Percentiles rank a stretch among this genome's conserved stretches.
phyloP scores from a whole-genome alignment of 2,329 filamentous ascomycete species.

The Colletotrichum plurivorum region DNA sequence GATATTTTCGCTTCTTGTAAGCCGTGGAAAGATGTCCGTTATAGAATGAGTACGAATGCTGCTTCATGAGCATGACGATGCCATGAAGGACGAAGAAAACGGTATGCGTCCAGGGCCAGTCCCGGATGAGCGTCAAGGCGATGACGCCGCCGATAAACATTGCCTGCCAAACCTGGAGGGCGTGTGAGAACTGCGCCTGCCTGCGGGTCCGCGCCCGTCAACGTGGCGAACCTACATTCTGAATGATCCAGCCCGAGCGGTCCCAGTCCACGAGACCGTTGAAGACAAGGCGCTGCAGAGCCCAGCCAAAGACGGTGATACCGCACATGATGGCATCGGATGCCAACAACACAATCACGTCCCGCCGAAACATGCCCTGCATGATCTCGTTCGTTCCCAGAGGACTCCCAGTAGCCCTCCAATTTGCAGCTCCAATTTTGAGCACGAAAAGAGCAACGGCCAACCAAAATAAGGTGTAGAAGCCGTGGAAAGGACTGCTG shows the following conservation, averaged over 20 bases:
- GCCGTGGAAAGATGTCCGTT: slow-evolving; percentile 79
- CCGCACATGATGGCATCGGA: slow-evolving; percentile 80
- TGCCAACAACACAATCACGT: slow-evolving; percentile 67
- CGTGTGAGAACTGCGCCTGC: background rate
- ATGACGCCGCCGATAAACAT: slow-evolving; percentile 74
- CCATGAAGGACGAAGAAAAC: slow-evolving; percentile 83
- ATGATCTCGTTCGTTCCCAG: slow-evolving; percentile 81
- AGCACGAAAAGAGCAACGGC: slow-evolving; percentile 76
- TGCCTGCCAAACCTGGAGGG: slow-evolving; percentile 74
- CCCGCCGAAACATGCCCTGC: slow-evolving; percentile 72
- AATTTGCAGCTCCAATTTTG: slow-evolving; percentile 78
- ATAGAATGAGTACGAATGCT: slow-evolving; percentile 85
- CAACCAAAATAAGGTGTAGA: slow-evolving; percentile 86
- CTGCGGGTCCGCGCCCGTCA: background rate
- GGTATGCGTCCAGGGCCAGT: slow-evolving; percentile 89
- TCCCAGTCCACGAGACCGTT: slow-evolving; percentile 78
- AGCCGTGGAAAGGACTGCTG: slow-evolving; percentile 82
- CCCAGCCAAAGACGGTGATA: slow-evolving; percentile 74
- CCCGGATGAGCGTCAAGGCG: slow-evolving; percentile 76
- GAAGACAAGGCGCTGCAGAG: slow-evolving; percentile 73
- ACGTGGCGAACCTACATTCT: slow-evolving; percentile 65
- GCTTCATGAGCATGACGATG: slow-evolving; percentile 86
- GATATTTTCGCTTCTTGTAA: slow-evolving; percentile 63
- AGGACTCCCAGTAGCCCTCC: slow-evolving; percentile 75
- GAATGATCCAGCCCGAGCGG: slow-evolving; percentile 78